phyloP scores from a whole-genome alignment of 129 eudicot genomes.

The Lactuca sativa region DNA sequence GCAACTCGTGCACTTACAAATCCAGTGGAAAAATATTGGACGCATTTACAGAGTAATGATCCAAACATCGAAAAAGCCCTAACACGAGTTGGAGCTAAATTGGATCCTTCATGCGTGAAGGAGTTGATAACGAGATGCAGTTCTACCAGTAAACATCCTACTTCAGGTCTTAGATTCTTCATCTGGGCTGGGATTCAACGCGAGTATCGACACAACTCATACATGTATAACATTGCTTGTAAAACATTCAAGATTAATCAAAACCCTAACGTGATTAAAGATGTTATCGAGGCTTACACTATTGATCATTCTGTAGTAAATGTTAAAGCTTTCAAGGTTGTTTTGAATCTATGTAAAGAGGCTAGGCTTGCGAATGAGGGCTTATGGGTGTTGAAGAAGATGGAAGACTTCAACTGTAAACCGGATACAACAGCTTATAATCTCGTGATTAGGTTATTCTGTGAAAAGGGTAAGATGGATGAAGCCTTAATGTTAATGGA shows the following conservation, averaged over 20 bases:
- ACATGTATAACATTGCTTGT: constrained; percentile 65
- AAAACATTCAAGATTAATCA: constrained; percentile 40
- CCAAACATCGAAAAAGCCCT: constrained; percentile 61
- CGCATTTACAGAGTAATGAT: constrained; percentile 43
- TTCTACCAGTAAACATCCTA: constrained; percentile 36
- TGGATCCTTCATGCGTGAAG: constrained; percentile 46
- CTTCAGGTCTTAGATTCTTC: constrained; percentile 74
- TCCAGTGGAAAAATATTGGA: constrained; percentile 45
- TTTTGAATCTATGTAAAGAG: constrained; percentile 67
- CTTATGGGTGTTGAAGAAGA: constrained; percentile 77
- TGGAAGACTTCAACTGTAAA: constrained; percentile 59
- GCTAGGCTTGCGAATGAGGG: constrained; percentile 62
- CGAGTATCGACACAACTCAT: constrained; percentile 52
- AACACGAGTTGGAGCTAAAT: constrained; percentile 33
- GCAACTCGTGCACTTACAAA: constrained; percentile 35
- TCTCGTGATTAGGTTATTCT: constrained; percentile 55
- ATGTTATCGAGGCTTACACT: constrained; percentile 51
- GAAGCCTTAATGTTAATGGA: constrained; percentile 51
- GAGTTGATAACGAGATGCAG: constrained; percentile 50
- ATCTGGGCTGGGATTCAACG: constrained; percentile 82
- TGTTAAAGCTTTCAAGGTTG: constrained; percentile 58
- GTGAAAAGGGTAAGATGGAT: constrained; percentile 54
- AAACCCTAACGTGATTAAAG: constrained; percentile 47
- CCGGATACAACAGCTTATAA: constrained; percentile 65
- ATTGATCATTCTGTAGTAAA: constrained; percentile 41